Evolutionary conservation across 1,139 yeast genomes (phyloP).

Genomic region (Candida sojae): DNA sequence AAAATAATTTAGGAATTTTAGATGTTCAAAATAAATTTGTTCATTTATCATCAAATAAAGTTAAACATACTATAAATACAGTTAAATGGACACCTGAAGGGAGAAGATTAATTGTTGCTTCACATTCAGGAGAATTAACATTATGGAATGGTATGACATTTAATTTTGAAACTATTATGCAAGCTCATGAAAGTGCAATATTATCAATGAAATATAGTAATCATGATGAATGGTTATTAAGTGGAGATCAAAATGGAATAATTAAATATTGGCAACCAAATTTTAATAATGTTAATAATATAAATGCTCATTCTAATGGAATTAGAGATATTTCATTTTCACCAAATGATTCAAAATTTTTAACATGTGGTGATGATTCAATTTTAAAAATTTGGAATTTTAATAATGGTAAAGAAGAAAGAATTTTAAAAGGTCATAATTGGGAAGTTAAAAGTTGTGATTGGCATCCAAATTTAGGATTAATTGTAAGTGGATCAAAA

Average conservation of each 20-base stretch:
- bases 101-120: slow-evolving; percentile 82
- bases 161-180: slow-evolving; percentile 96
- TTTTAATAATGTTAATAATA: slow-evolving; percentile 89
- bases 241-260: slow-evolving; percentile 91
- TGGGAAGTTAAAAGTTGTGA: slow-evolving; percentile 98
- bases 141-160: slow-evolving; percentile 96
- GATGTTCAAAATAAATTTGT: slow-evolving; percentile 82
- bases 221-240: slow-evolving; percentile 90
- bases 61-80: slow-evolving; percentile 87
- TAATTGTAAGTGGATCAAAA: slow-evolving; percentile 86
- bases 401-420: slow-evolving; percentile 83
- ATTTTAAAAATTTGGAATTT: slow-evolving; percentile 92
- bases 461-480: slow-evolving; percentile 91
- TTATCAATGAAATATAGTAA: slow-evolving; percentile 80
- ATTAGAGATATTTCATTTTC: slow-evolving; percentile 86
- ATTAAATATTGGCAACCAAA: slow-evolving; percentile 98
- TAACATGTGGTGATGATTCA: slow-evolving; percentile 91
- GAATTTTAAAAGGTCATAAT: slow-evolving; percentile 84
- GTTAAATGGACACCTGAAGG: slow-evolving; percentile 98
- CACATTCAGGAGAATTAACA: slow-evolving; percentile 94
- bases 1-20: slow-evolving; percentile 47
- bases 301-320: slow-evolving; percentile 79
- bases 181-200: slow-evolving; percentile 93
- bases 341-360: slow-evolving; percentile 87
- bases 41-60: slow-evolving; percentile 88